Percentiles rank a stretch among this genome's conserved stretches.
These are phyloP conservation scores for Coriolopsis trogii DNA, from an alignment of 1,284 basidiomycete species.

Conservation along the genomic window DNA sequence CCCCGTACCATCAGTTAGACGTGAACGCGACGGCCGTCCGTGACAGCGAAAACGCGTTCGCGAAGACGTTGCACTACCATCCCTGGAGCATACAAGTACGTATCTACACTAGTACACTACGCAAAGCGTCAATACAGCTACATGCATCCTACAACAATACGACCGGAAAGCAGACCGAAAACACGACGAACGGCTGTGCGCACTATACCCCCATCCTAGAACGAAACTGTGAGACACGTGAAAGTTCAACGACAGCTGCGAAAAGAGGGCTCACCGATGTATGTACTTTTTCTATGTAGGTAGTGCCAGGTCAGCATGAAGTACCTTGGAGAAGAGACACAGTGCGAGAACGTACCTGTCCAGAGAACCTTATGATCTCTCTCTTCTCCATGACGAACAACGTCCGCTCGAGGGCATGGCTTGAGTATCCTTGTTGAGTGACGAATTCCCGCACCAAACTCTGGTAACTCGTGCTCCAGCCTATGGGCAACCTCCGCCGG, in stretches of 20 bases:
- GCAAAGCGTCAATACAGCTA: conserved; percentile 16
- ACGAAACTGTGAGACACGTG: no score
- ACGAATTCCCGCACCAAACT: conserved; percentile 96
- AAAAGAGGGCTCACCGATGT: conserved; percentile 26
- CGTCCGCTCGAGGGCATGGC: conserved; percentile 91
- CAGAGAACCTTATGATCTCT: conserved; percentile 90
- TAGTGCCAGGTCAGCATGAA: neutral
- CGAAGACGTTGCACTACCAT: neutral
- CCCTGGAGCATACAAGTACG: neutral
- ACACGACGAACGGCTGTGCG: conserved; percentile 1
- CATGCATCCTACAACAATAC: conserved; percentile 13
- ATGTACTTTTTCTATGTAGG: conserved; percentile 28
- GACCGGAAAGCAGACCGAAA: conserved; percentile 15
- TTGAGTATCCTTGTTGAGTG: conserved; percentile 87
- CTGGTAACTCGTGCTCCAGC: conserved; percentile 97
- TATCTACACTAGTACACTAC: conserved; percentile 18
- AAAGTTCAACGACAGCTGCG: no score
- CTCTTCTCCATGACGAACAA: conserved; percentile 94
- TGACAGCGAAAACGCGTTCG: neutral
- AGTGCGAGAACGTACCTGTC: conserved; percentile 51
- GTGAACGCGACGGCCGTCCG: neutral
- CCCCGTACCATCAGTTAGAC: conserved; percentile 16
- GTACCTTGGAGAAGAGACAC: conserved; percentile 1
- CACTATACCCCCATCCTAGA: conserved; percentile 27
- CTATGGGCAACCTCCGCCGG: conserved; percentile 86